These are phyloP conservation scores for Leersia perrieri DNA, from an alignment of 176 grass and related monocot genomes.

Conservation along the genomic window DNA sequence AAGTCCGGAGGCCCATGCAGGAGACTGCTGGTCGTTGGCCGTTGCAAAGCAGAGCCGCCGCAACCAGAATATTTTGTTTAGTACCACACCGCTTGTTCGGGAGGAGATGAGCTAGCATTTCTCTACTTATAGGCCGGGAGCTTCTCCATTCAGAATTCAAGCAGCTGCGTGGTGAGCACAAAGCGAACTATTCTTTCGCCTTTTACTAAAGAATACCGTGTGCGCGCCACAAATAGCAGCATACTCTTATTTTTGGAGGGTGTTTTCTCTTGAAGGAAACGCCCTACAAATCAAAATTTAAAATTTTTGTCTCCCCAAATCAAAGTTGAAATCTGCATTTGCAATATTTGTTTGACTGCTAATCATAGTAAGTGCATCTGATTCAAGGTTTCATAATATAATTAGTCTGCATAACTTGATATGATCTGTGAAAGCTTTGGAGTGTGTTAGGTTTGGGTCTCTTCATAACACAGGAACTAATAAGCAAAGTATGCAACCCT, in stretches of 20 bases:
- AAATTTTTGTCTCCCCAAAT: no score
- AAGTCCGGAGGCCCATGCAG: background rate
- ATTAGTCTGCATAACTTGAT: no score
- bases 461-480: background rate
- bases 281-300: no score
- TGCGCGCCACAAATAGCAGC: slow-evolving; percentile 29
- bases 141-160: rapidly evolving
- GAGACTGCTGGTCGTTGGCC: no score
- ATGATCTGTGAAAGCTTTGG: no score
- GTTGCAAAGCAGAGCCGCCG: background rate
- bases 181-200: slow-evolving; percentile 70
- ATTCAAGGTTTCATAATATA: no score
- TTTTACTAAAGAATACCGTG: slow-evolving; percentile 91
- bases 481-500: no score
- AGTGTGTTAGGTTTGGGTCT: background rate
- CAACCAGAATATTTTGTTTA: background rate
- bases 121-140: background rate
- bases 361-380: no score
- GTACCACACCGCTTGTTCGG: background rate
- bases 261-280: background rate
- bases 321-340: background rate
- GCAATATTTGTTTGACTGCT: no score
- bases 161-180: slow-evolving; percentile 56
- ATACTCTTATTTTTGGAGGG: slow-evolving; percentile 32
- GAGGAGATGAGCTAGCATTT: background rate